Conservation (phyloP, 495 filamentous ascomycete species). For the Talaromyces wortmannii region DNA sequence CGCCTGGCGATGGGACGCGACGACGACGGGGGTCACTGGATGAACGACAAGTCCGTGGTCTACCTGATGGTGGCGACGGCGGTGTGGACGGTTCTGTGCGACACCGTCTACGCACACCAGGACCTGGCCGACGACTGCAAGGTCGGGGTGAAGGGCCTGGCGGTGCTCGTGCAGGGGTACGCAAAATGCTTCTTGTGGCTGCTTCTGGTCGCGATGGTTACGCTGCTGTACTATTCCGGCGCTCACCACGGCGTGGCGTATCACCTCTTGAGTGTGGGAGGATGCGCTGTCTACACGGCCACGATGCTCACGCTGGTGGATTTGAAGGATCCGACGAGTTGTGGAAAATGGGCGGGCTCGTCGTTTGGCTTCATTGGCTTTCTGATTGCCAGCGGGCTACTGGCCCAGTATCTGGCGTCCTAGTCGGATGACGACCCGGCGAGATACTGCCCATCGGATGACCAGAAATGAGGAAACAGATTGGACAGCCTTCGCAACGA, state of each 20-base stretch:
- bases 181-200: background rate
- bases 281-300: background rate
- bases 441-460: too few relatives aligned
- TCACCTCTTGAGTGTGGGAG: background rate
- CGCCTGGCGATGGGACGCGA: background rate
- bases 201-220: background rate
- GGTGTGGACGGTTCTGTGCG: conserved; percentile 29
- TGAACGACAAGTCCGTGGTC: conserved; percentile 8
- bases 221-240: background rate
- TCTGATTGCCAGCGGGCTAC: background rate
- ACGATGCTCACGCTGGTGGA: background rate
- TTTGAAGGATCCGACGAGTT: background rate
- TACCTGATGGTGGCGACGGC: conserved; percentile 16
- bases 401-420: background rate
- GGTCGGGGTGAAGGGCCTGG: conserved; percentile 26
- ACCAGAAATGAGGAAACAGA: too few relatives aligned
- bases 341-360: background rate
- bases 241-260: background rate
- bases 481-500: too few relatives aligned
- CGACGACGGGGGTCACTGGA: conserved; percentile 10
- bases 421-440: too few relatives aligned
- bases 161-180: conserved; percentile 11
- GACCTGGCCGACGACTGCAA: conserved; percentile 27
- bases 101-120: conserved; percentile 37
- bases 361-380: background rate